Base-by-base conservation (phyloP, 495 filamentous ascomycete species). In the Platismatia glauca region DNA sequence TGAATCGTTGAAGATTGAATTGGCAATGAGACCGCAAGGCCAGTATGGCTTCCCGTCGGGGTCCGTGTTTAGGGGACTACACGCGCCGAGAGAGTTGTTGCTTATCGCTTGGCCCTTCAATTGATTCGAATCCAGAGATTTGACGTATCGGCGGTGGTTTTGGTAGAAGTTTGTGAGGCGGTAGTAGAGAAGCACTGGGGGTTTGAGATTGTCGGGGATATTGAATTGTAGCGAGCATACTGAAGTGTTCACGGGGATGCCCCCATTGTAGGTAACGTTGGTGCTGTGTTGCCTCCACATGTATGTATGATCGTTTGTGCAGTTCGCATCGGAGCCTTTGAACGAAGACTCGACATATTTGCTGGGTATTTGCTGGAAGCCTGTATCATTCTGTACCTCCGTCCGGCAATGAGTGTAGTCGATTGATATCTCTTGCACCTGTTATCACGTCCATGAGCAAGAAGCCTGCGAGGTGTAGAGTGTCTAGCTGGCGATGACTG, bases 141-240 rank as follows among this genome's bases (percentile, higher is more conserved):
- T 86, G 46, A 96, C 93, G 66, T 99, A 99, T 73, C 93, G 87
- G 61, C 94, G 87, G 71, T 99, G 94, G 73, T 99, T 99, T 72
- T 99, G 94, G 77, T 97, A 99, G 78, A 99, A 99, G 74, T 99
- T 95, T 48, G 90, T 91, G 46, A 99, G 84, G 59, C 88, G 87
- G 74, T 99, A 99, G 76, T 96, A 97, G 72, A 96, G 81, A 66
- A 89, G 81, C 33, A 97, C 86, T 6, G 92, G 91, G 0, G 93
- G 83, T 13, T 79, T 77, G 67, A 99, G 81, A 33, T 83, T 75
- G 61, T 94, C 82, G 11, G 90, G 90, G 35, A 97, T 85, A 34
- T 82, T 77, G 76, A 97, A 95, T 39, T 79, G 72, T 12, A 99
- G 70, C 1, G 75, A 77, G 81, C 94, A 99, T 22, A 73, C 67